phyloP scores from a whole-genome alignment of 2,329 filamentous ascomycete species.

The Aspergillus phoenicis region DNA sequence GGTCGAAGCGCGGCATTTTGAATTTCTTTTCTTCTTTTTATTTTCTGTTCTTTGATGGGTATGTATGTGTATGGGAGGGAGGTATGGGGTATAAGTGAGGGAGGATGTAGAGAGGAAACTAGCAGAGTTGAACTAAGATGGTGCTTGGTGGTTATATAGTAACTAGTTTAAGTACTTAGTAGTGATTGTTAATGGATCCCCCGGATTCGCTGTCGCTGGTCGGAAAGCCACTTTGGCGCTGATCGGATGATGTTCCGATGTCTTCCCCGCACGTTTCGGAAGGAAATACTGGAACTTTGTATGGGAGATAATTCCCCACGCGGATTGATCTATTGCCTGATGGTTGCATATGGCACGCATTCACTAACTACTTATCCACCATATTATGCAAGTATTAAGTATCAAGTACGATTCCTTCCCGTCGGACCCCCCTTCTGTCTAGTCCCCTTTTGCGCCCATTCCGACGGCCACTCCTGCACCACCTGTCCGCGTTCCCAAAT shows the following conservation, averaged over 20 bases:
- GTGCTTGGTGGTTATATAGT: background rate
- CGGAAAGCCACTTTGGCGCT: background rate
- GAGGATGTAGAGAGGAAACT: background rate
- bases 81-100: background rate
- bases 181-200: background rate
- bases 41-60: background rate
- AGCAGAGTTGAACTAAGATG: background rate
- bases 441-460: conserved; percentile 43
- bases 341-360: background rate
- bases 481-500: conserved; percentile 63
- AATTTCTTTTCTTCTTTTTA: background rate
- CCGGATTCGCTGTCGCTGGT: background rate
- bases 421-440: conserved; percentile 20
- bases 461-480: conserved; percentile 51
- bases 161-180: no score
- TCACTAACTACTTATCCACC: no score
- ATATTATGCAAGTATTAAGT: background rate
- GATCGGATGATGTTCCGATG: background rate
- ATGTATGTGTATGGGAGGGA: background rate
- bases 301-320: background rate
- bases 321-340: background rate
- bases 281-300: background rate
- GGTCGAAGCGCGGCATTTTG: conserved; percentile 44
- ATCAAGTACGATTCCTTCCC: background rate
- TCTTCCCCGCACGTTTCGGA: conserved; percentile 1